phyloP scores from a whole-genome alignment of 2,329 filamentous ascomycete genomes.

The Trichoderma sp. region DNA sequence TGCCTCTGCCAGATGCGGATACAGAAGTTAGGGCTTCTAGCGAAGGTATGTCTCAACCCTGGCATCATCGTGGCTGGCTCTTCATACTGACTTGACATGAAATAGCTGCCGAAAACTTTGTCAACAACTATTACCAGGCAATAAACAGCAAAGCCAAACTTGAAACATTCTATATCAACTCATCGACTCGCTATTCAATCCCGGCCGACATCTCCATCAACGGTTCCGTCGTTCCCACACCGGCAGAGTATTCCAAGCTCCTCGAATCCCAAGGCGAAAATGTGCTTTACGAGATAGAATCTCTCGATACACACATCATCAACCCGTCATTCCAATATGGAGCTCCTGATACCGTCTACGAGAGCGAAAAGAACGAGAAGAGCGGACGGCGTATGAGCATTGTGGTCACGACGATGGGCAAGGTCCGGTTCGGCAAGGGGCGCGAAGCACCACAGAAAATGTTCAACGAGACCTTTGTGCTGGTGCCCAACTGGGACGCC shows the following conservation, averaged over 20 bases:
- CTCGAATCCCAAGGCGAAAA: constrained; percentile 63
- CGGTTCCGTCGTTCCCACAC: constrained; percentile 65
- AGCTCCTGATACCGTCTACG: constrained; percentile 49
- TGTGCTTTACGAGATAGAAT: constrained; percentile 71
- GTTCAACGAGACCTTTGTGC: constrained; percentile 78
- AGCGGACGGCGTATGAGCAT: constrained; percentile 65
- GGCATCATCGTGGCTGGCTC: too few relatives aligned
- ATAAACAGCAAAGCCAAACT: constrained; percentile 66
- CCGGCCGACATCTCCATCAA: constrained; percentile 77
- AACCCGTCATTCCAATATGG: constrained; percentile 66
- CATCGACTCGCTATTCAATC: constrained; percentile 53
- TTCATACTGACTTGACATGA: not conserved
- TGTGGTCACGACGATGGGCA: constrained; percentile 72
- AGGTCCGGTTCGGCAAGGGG: constrained; percentile 66
- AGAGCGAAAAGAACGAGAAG: constrained; percentile 47
- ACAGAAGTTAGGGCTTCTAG: constrained; percentile 48
- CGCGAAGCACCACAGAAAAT: constrained; percentile 64
- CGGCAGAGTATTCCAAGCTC: constrained; percentile 65
- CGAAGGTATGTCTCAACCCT: constrained; percentile 42
- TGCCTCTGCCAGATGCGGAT: constrained; percentile 44
- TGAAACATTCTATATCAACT: constrained; percentile 68
- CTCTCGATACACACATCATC: constrained; percentile 75
- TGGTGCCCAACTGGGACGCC: constrained; percentile 74
- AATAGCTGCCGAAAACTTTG: constrained; percentile 69
- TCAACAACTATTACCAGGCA: constrained; percentile 74